Conservation (phyloP, 352 stramenopile genomes). For the Aphanomyces astaci region DNA sequence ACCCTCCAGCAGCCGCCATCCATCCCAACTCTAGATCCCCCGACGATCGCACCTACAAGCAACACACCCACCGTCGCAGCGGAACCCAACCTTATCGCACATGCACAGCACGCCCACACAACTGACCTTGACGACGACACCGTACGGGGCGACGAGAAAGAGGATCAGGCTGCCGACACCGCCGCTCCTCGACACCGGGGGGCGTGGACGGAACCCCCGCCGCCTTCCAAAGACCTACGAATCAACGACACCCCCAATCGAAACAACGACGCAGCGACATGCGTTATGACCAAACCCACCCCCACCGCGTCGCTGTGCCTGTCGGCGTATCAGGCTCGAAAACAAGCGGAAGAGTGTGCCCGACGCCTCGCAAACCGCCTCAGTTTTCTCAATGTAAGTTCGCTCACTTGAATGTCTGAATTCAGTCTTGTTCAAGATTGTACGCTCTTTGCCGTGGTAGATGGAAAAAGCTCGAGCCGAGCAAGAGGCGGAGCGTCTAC, state of each 20-base stretch:
- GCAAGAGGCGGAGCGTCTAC: not conserved
- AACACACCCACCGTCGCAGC: not conserved
- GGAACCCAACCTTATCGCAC: not conserved
- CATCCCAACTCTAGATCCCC: no score
- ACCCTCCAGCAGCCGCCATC: not conserved
- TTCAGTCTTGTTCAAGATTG: no score
- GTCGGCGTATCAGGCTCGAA: not conserved
- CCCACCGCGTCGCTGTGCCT: not conserved
- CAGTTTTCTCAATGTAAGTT: constrained; percentile 4
- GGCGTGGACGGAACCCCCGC: no score
- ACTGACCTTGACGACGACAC: no score
- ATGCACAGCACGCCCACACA: no score
- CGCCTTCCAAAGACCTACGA: not conserved
- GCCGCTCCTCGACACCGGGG: no score
- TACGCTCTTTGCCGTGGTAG: no score
- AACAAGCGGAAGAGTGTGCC: constrained; percentile 3
- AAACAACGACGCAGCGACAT: not conserved
- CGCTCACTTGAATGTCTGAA: not conserved
- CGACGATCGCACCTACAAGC: not conserved
- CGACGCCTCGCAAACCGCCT: constrained; percentile 1
- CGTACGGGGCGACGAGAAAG: no score
- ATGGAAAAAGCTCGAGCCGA: not conserved
- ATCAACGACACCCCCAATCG: not conserved
- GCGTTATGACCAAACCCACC: not conserved
- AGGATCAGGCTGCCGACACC: no score